These are phyloP conservation scores for Ophiobolus disseminans DNA, from an alignment of 2,329 filamentous ascomycete genomes.

Conservation along the genomic window DNA sequence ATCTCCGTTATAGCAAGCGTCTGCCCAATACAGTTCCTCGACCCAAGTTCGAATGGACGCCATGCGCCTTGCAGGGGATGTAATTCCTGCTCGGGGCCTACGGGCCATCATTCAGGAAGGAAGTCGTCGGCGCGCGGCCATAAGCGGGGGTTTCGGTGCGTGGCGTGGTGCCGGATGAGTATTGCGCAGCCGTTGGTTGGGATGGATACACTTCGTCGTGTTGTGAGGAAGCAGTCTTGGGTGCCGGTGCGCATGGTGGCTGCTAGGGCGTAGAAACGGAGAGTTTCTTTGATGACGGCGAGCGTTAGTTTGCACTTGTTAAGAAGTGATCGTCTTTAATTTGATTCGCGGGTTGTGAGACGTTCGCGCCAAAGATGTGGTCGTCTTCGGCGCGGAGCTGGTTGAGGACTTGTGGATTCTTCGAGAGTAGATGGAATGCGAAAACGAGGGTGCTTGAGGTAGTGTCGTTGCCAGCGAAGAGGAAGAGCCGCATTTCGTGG, in stretches of 20 bases:
- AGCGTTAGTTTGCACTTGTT: slow-evolving; percentile 36
- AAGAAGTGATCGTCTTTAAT: too few relatives aligned
- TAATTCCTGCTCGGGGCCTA: slow-evolving; percentile 7
- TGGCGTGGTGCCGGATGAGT: slow-evolving; percentile 12
- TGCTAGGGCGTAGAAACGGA: slow-evolving; percentile 39
- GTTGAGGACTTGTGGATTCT: slow-evolving; percentile 26
- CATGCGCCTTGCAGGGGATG: slow-evolving; percentile 25
- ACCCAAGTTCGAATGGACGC: slow-evolving; percentile 49
- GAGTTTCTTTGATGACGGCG: slow-evolving; percentile 46
- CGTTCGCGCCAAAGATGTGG: slow-evolving; percentile 32
- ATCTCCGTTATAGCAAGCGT: slow-evolving; percentile 44
- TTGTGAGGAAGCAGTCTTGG: slow-evolving; percentile 7
- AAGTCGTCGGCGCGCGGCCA: slow-evolving; percentile 23
- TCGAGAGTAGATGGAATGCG: slow-evolving; percentile 24
- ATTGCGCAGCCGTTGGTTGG: slow-evolving; percentile 16
- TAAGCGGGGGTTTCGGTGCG: slow-evolving; percentile 25
- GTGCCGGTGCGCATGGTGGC: slow-evolving; percentile 33
- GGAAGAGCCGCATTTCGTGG: slow-evolving; percentile 37
- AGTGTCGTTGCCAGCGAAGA: slow-evolving; percentile 44
- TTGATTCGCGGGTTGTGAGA: too few relatives aligned
- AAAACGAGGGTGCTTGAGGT: slow-evolving; percentile 38
- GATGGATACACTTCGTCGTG: slow-evolving; percentile 9
- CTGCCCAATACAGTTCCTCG: slow-evolving; percentile 49
- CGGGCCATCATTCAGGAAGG: slow-evolving; percentile 31
- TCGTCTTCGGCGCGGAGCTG: slow-evolving; percentile 39